Conservation (phyloP, 2,329 filamentous ascomycete genomes). For the Chaetomiaceae sp. region DNA sequence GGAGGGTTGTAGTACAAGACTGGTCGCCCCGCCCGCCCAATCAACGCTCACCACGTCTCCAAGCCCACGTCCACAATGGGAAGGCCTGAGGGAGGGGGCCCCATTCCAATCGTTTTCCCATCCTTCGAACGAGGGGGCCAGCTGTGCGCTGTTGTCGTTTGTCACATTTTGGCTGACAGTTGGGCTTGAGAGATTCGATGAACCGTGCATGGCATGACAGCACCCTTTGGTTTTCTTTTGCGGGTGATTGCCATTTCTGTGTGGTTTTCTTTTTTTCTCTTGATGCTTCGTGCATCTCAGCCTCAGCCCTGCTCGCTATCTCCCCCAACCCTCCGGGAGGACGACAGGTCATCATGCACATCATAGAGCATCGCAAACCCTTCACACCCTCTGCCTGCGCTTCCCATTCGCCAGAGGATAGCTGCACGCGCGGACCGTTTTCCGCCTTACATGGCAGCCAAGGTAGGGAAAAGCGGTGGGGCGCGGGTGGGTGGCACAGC, state of each 20-base stretch:
- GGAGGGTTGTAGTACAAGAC: constrained; percentile 26
- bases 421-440: constrained; percentile 34
- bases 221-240: too few relatives aligned
- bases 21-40: constrained; percentile 25
- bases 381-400: constrained; percentile 15
- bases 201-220: not conserved
- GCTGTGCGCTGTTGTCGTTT: constrained; percentile 4
- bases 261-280: not conserved
- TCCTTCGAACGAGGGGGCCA: constrained; percentile 9
- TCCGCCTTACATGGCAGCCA: constrained; percentile 30
- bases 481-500: constrained; percentile 14
- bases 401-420: constrained; percentile 25
- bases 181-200: not conserved
- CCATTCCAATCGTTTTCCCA: constrained; percentile 16
- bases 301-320: constrained; percentile 10
- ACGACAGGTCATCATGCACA: constrained; percentile 25
- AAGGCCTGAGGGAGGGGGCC: constrained; percentile 19
- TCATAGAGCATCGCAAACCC: constrained; percentile 22
- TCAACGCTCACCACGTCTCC: constrained; percentile 31
- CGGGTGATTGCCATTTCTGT: too few relatives aligned
- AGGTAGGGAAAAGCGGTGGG: constrained; percentile 20
- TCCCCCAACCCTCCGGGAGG: constrained; percentile 16
- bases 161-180: not conserved
- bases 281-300: not conserved
- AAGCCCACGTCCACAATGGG: constrained; percentile 27